These are phyloP conservation scores for Malassezia brasiliensis DNA, from an alignment of 1,284 basidiomycete species.

Conservation along the genomic window DNA sequence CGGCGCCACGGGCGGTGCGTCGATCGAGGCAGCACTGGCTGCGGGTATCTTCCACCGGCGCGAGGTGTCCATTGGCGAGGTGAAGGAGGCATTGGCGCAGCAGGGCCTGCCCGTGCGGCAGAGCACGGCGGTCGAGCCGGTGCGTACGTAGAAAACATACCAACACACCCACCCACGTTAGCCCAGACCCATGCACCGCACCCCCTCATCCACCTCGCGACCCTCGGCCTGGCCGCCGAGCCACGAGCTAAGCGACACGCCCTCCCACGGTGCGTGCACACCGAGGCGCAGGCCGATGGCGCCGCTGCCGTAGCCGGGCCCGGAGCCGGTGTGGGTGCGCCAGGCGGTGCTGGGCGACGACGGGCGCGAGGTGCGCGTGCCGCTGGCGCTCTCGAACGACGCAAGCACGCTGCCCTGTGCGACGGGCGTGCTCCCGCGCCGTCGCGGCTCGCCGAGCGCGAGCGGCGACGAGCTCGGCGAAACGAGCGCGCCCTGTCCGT, in stretches of 20 bases:
- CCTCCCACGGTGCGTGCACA: neutral
- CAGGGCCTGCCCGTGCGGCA: constrained; percentile 29
- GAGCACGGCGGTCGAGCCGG: neutral
- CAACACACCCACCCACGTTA: neutral
- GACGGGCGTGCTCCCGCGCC: neutral
- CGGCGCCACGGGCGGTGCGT: constrained; percentile 21
- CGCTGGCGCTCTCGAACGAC: too few species aligned
- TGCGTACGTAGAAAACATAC: too few species aligned
- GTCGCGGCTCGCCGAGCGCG: constrained; percentile 1
- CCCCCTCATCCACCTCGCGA: constrained; percentile 23
- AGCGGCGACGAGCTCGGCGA: constrained; percentile 18
- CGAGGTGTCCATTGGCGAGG: constrained; percentile 60
- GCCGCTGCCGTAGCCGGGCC: constrained; percentile 16
- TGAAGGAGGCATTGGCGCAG: constrained; percentile 45
- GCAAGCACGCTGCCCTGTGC: neutral
- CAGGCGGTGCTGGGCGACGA: constrained; percentile 1
- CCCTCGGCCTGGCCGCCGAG: constrained; percentile 26
- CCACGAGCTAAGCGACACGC: constrained; percentile 3
- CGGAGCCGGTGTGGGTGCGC: constrained; percentile 9
- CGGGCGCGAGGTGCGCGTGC: neutral
- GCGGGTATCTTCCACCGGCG: constrained; percentile 94
- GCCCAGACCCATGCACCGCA: constrained; percentile 19
- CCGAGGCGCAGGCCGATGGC: constrained; percentile 18
- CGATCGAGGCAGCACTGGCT: constrained; percentile 82
- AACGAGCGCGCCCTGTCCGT: neutral